Conservation (phyloP, 768 basidiomycete genomes). For the Hericium rajendrae region DNA sequence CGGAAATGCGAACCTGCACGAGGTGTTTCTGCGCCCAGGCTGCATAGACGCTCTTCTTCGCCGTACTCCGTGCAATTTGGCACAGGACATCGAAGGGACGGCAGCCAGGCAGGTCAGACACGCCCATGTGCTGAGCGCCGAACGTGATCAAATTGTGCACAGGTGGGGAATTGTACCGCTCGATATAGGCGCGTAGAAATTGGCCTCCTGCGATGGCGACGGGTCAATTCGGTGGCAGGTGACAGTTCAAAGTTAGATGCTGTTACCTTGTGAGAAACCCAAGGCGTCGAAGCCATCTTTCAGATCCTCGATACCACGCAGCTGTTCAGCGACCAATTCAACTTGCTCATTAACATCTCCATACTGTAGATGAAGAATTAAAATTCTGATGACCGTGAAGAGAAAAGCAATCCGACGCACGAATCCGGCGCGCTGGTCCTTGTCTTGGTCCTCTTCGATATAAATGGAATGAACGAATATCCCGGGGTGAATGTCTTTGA, state of each 20-base stretch:
- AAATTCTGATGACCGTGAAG: no score
- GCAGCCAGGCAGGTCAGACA: slow-evolving; percentile 68
- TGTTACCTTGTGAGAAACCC: slow-evolving; percentile 76
- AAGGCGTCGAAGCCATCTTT: slow-evolving; percentile 72
- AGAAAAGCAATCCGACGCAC: slow-evolving; percentile 35
- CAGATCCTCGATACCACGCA: slow-evolving; percentile 56
- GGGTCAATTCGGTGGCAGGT: neutral
- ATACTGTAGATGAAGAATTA: slow-evolving; percentile 37
- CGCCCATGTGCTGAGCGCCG: slow-evolving; percentile 81
- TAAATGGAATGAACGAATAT: slow-evolving; percentile 73
- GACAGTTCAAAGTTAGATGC: neutral
- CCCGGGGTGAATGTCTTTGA: slow-evolving; percentile 58
- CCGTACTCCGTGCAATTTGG: slow-evolving; percentile 52
- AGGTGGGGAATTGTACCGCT: slow-evolving; percentile 63
- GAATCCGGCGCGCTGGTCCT: slow-evolving; percentile 61
- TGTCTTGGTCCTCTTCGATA: slow-evolving; percentile 49
- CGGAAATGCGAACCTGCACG: slow-evolving; percentile 43
- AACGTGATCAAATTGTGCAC: slow-evolving; percentile 80
- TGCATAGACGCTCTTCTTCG: slow-evolving; percentile 56
- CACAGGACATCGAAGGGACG: slow-evolving; percentile 58
- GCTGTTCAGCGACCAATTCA: slow-evolving; percentile 50
- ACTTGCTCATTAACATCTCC: slow-evolving; percentile 72
- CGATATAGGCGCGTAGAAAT: slow-evolving; percentile 79
- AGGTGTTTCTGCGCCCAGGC: slow-evolving; percentile 71
- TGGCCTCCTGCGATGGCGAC: slow-evolving; percentile 50